Percentiles rank a stretch among this genome's conserved stretches.
Conservation (phyloP, 208 protist species). For the Leishmania guyanensis region DNA sequence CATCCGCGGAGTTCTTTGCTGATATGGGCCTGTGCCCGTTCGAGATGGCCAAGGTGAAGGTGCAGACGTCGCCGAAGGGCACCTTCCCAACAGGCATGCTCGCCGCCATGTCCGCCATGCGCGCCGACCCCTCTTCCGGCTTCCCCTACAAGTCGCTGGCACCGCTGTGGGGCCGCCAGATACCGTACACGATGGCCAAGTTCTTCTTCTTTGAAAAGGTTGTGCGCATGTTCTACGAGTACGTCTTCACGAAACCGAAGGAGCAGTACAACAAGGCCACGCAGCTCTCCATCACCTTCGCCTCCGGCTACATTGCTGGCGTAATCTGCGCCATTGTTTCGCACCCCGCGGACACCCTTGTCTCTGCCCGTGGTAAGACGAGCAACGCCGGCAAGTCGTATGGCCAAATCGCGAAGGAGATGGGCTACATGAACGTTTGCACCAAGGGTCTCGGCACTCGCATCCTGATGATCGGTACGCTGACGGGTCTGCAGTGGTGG, state of each 20-base stretch:
- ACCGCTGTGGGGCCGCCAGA: constrained; percentile 94
- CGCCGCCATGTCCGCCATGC: constrained; percentile 74
- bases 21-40: constrained; percentile 96
- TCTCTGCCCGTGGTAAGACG: constrained; percentile 92
- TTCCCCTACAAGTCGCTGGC: constrained; percentile 91
- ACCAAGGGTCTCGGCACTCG: constrained; percentile 92
- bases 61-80: constrained; percentile 88
- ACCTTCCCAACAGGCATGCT: constrained; percentile 80
- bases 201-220: constrained; percentile 93
- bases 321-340: constrained; percentile 96
- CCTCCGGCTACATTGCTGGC: constrained; percentile 94
- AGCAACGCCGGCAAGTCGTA: constrained; percentile 76
- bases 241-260: constrained; percentile 88
- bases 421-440: constrained; percentile 84
- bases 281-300: constrained; percentile 92
- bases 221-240: constrained; percentile 86
- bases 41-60: constrained; percentile 94
- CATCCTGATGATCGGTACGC: constrained; percentile 97
- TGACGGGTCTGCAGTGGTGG: constrained; percentile 96
- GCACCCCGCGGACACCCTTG: constrained; percentile 95
- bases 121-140: constrained; percentile 63
- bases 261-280: constrained; percentile 87
- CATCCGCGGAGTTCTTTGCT: constrained; percentile 97
- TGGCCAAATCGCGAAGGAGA: constrained; percentile 85
- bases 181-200: constrained; percentile 97